Percentiles rank a stretch among this genome's conserved stretches.
Evolutionary conservation across 345 rosid genomes (phyloP).

Genomic region (Salix exigua): DNA sequence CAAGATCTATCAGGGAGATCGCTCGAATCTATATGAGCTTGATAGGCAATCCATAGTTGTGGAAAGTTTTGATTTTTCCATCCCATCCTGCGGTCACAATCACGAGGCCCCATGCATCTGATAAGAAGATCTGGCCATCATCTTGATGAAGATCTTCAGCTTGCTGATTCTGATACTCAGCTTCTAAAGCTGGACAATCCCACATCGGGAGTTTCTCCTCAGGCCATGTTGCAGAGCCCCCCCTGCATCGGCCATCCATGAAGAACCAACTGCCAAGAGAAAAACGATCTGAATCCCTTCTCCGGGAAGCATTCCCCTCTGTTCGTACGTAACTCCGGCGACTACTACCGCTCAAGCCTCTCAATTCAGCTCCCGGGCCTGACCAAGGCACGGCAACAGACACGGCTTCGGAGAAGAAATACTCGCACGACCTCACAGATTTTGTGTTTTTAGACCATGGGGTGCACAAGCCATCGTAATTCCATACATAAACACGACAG

Average conservation of each 20-base stretch:
- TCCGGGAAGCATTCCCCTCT: conserved; percentile 18
- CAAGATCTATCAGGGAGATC: background rate
- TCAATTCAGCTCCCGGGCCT: conserved; percentile 24
- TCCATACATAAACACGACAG: conserved; percentile 72
- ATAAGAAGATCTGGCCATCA: background rate
- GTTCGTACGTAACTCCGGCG: conserved; percentile 1
- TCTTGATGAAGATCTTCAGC: conserved; percentile 7
- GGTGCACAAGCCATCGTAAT: conserved; percentile 33
- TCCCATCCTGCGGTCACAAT: conserved; percentile 75
- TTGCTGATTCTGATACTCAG: background rate
- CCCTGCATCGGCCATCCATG: conserved; percentile 46
- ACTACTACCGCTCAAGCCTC: conserved; percentile 7
- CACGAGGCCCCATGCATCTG: conserved; percentile 71
- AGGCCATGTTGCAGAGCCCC: conserved; percentile 76
- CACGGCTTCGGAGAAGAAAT: conserved; percentile 56
- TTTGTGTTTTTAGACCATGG: conserved; percentile 37
- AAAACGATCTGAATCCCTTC: conserved; percentile 36
- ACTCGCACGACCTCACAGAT: conserved; percentile 60
- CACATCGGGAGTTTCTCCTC: conserved; percentile 68
- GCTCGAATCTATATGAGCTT: conserved; percentile 16
- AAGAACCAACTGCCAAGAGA: conserved; percentile 56
- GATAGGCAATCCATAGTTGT: conserved; percentile 67
- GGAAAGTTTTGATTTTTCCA: conserved; percentile 68
- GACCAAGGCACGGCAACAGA: conserved; percentile 69
- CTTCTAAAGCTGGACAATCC: conserved; percentile 21